Base-by-base conservation (phyloP, 1,284 basidiomycete genomes). In the Blastosporella zonata region DNA sequence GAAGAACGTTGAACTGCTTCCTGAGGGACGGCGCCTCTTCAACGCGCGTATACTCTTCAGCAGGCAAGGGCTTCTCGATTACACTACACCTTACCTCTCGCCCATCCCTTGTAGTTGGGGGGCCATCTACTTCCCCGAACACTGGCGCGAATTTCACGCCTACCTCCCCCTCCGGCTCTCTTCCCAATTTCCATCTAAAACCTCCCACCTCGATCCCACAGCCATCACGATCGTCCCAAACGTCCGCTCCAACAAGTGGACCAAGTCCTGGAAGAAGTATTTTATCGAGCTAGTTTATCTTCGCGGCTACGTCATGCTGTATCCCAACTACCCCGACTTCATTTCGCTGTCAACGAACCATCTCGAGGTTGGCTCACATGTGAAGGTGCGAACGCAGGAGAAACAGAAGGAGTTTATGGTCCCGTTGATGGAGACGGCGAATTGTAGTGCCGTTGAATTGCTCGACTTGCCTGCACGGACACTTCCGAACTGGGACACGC, bases 81-180 rank as follows among this genome's bases (percentile, higher is more conserved):
- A 75, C 0, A 67, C 73, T 3, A 84, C 81, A 0, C 90, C 90
- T 0, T 93, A 90, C 63, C 77, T 91, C 28, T 90, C 88, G 0
- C 85, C 87, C 53, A 80, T 91, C 10, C 90, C 90, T 0, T 93
- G 90, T 65, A 90, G 86, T 64, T 93, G 90, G 90, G 90, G 90
- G n/a, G 90, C 88, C 1, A 73, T 90, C 36, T 93, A 92, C 68
- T 93, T 93, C 62, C 90, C 90, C 2, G 79, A 88, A 55, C 83
- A 85, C 56, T 93, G 90, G 90, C 75, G 79, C 54, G 86, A 89
- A 62, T 93, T 93, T 62, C 88, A 93, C 64, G 67, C 73, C 39
- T 93, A 88, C 60, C 78, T 93, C 47, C 60, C 78, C 28, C 62
- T 77, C 22, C 81, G 90, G n/a, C 75, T 90, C 20, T 76, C 79